Evolutionary conservation across 2,329 filamentous ascomycete species (phyloP).

Genomic region (Curvularia hawaiiensis): DNA sequence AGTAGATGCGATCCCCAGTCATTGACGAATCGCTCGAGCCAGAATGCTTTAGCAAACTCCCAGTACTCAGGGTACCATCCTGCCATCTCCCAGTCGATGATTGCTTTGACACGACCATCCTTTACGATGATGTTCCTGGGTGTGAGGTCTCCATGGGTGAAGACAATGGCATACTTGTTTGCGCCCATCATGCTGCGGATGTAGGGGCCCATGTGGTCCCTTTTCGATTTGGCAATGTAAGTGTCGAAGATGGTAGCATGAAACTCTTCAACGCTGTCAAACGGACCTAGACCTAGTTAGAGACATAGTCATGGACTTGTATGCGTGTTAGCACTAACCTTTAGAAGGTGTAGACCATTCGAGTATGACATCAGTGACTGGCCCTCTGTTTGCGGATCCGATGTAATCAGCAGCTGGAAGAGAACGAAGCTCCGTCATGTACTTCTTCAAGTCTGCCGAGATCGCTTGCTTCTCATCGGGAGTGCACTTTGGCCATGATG

Average conservation of each 20-base stretch:
- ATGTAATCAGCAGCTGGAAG: slow-evolving; percentile 22
- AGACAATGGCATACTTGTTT: slow-evolving; percentile 31
- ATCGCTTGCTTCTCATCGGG: slow-evolving; percentile 24
- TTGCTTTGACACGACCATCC: slow-evolving; percentile 22
- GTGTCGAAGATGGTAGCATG: slow-evolving; percentile 21
- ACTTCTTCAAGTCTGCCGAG: slow-evolving; percentile 19
- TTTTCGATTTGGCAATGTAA: slow-evolving; percentile 22
- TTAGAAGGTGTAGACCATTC: slow-evolving; percentile 25
- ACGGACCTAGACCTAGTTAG: slow-evolving; percentile 22
- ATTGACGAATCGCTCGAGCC: slow-evolving; percentile 23
- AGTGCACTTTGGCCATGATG: slow-evolving; percentile 19
- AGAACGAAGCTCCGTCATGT: slow-evolving; percentile 25
- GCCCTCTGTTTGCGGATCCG: slow-evolving; percentile 23
- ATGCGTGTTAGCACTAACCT: slow-evolving; percentile 15
- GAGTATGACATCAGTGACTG: slow-evolving; percentile 29
- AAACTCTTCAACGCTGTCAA: slow-evolving; percentile 22
- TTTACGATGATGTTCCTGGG: slow-evolving; percentile 27
- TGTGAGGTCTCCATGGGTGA: slow-evolving; percentile 31
- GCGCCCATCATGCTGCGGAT: slow-evolving; percentile 20
- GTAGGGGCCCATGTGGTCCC: slow-evolving; percentile 16
- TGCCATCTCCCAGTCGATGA: slow-evolving; percentile 30
- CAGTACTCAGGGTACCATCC: slow-evolving; percentile 34
- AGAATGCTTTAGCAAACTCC: slow-evolving; percentile 32
- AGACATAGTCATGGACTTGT: slow-evolving; percentile 6
- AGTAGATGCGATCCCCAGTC: slow-evolving; percentile 20